Evolutionary conservation across 805 yeast genomes (phyloP), one percentile per base, ranked within the genome.

Genomic region (Vanderwaltozyma tropicalis): DNA sequence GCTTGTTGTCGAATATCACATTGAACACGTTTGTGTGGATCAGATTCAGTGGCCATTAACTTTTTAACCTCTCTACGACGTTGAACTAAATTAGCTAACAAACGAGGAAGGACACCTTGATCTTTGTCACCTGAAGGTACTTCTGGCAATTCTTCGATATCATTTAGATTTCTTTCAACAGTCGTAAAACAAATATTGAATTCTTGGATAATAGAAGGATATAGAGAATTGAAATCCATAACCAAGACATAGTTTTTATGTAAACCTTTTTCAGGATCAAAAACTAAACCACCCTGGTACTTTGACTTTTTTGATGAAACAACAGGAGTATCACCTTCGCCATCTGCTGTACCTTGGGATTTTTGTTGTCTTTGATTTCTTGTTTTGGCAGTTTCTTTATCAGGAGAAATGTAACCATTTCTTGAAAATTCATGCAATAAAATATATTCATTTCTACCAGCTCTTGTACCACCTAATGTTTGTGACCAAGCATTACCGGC

Each of bases 401-500:
- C 97, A 1, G 98, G 98, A 3, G 87, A 84, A 48, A 92, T 76
- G 53, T 69, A 89, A 10, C 80, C 80, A 50, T 79, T 76, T 51
- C 79, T 74, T 9, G 78, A 70, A 60, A 92, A 92, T 62, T 92
- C 97, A 59, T 92, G 98, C 39, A 92, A 64, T 59, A 92, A 67
- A 70, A 92, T 84, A 56, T 66, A 92, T 59, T 92, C 97, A 62
- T 89, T 89, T 64, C 98, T 74, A 50, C 95, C 96, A 9, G 95
- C 94, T 51, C 98, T 73, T 0, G 96, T 86, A 61, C 98, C 98
- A 36, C 86, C 79, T 35, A 92, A 67, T 1, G 98, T 92, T 45
- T 85, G 87, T 1, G 94, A 74, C 98, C 98, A 92, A 0, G 96
- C 89, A 58, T 92, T 92, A 50, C 98, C 98, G 1, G 97, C 96